A percentile compares a stretch with the other conserved stretches of the same genome.
Conservation (phyloP, 2,329 filamentous ascomycete genomes). For the Didymella glomerata region DNA sequence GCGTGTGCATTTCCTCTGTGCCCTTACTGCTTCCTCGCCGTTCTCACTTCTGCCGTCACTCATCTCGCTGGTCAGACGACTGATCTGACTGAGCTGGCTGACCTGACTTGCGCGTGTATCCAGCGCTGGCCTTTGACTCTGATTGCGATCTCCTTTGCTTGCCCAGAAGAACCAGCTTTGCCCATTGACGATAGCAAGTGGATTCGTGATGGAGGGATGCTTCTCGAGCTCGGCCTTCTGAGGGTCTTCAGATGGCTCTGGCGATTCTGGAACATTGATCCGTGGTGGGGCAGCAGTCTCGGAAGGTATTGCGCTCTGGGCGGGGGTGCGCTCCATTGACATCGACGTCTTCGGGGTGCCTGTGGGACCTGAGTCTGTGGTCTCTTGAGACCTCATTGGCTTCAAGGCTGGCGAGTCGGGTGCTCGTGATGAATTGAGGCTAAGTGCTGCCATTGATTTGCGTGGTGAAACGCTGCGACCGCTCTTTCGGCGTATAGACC, state of each 20-base stretch:
- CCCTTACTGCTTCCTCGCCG: constrained; percentile 47
- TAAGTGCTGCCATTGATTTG: constrained; percentile 49
- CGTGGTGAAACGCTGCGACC: constrained; percentile 60
- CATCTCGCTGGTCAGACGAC: constrained; percentile 58
- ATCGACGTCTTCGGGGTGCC: constrained; percentile 34
- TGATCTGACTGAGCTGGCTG: constrained; percentile 65
- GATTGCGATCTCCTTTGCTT: background rate
- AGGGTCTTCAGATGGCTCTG: background rate
- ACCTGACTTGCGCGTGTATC: constrained; percentile 56
- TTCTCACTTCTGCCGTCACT: constrained; percentile 52
- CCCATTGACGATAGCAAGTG: constrained; percentile 60
- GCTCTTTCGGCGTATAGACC: constrained; percentile 30
- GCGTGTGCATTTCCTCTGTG: constrained; percentile 56
- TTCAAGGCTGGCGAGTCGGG: constrained; percentile 33
- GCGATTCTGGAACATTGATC: background rate
- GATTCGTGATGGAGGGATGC: constrained; percentile 43
- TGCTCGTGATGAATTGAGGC: constrained; percentile 24
- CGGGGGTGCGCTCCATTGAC: constrained; percentile 26
- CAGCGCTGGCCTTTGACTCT: constrained; percentile 32
- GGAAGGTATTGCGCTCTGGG: constrained; percentile 24
- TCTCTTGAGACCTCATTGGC: constrained; percentile 24
- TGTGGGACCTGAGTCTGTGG: constrained; percentile 24
- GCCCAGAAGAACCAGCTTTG: constrained; percentile 64
- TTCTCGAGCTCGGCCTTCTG: background rate
- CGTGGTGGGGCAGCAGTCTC: constrained; percentile 8